These are phyloP conservation scores for Psidium friedrichsthalianum DNA, from an alignment of 345 rosid species.

Conservation along the genomic window DNA sequence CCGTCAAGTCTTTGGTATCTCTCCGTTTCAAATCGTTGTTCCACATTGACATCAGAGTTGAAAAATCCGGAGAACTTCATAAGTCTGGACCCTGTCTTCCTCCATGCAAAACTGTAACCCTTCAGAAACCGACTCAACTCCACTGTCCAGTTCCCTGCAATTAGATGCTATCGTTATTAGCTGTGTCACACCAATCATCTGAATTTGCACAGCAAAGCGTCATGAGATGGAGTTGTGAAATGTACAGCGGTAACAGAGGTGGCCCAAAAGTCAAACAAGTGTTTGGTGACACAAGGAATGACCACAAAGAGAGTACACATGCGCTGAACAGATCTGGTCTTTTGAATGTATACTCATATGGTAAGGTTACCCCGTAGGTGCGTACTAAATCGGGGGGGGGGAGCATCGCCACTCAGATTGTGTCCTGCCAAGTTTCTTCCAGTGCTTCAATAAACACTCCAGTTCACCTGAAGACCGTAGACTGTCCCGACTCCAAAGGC, in stretches of 20 bases:
- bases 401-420: conserved; percentile 92
- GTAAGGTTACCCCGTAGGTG: too few relatives aligned
- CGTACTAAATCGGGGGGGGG: too few relatives aligned
- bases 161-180: conserved; percentile 77
- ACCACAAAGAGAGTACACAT: too few relatives aligned
- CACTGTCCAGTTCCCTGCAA: conserved; percentile 84
- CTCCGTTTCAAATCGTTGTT: conserved; percentile 56
- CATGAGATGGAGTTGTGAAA: too few relatives aligned
- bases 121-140: conserved; percentile 90
- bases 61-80: conserved; percentile 73
- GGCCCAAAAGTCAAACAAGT: too few relatives aligned
- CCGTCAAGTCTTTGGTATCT: conserved; percentile 18
- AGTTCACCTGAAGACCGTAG: conserved; percentile 94
- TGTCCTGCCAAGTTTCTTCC: conserved; percentile 78
- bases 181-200: conserved; percentile 92
- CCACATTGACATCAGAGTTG: conserved; percentile 56
- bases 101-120: conserved; percentile 95
- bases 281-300: too few relatives aligned
- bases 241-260: too few relatives aligned
- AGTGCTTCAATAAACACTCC: conserved; percentile 97
- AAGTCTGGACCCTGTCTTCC: conserved; percentile 57
- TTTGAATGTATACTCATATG: too few relatives aligned
- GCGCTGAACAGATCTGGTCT: too few relatives aligned
- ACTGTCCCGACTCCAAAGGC: conserved; percentile 95
- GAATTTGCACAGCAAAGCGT: conserved; percentile 91